Base-by-base conservation (phyloP, 352 stramenopile genomes). In the Phytophthora sp. region DNA sequence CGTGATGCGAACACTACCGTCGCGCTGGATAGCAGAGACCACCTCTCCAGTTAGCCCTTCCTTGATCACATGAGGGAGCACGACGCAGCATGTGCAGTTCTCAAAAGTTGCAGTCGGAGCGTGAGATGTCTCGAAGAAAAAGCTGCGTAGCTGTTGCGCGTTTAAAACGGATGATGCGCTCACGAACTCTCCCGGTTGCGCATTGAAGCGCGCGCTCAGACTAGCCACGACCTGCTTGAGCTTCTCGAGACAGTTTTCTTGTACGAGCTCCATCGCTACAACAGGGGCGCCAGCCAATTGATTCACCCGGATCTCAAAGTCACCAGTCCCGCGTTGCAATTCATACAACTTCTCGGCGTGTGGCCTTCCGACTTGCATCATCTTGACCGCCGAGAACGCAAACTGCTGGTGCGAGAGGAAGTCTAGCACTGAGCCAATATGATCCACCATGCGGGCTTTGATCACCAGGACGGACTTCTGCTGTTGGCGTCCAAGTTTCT, bases 11-110 rank as follows among this genome's bases (percentile, higher is more conserved):
- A 97, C 95, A 27, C 77, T 79, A 6, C 77, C 46, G 11, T 75
- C 73, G 7, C 56, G 56, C 30, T 95, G 69, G 23, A 98, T 96
- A 4, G 87, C 76, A 30, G 92, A 74, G 7, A 98, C 69, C 11
- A 98, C 91, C 23, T 89, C 69, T 16, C 94, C 94, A 1, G 77
- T 75, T 5, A 89, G 46, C 4, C 82, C 85, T 65, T 92, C 87
- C 60, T 96, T 98, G 6, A 98, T 76, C n/a, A 94, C 87, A 61
- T 98, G 95, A 6, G 93, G 94, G 50, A 97, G 85, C 7, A 98
- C 86, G 4, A 98, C 84, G 42, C 91, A 97, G 66, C 90, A 98
- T 1, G 93, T 98, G 60, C 91, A 98, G 73, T 86, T 89, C 52
- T 96, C 84, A 30, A 92, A 92, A 0, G 75, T 90, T 2, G 91